phyloP scores from a whole-genome alignment of 192 early-diverging fungal species.

The Paraglomus brasilianum region DNA sequence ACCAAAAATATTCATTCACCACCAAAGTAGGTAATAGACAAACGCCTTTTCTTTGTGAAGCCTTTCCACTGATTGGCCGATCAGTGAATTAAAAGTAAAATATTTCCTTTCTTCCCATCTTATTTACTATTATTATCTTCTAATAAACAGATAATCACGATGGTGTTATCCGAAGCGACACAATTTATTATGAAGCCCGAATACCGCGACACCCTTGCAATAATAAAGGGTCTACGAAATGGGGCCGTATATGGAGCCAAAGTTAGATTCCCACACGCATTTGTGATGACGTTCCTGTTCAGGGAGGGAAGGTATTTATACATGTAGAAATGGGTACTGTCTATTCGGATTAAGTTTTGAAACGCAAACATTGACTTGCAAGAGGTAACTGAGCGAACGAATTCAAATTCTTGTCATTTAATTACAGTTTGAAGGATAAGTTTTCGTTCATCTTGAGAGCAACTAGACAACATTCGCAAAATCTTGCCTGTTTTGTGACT shows the following conservation, averaged over 20 bases:
- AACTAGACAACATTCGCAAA: slow-evolving; percentile 85
- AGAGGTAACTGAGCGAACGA: background rate
- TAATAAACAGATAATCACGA: background rate
- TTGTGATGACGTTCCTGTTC: slow-evolving; percentile 96
- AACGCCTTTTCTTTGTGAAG: too few relatives aligned
- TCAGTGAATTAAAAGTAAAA: background rate
- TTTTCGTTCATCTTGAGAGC: slow-evolving; percentile 73
- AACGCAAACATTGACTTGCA: too few relatives aligned
- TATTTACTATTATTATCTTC: slow-evolving; percentile 14
- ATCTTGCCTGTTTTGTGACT: slow-evolving; percentile 88
- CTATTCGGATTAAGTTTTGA: background rate
- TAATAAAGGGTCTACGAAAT: slow-evolving; percentile 91
- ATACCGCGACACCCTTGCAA: slow-evolving; percentile 77
- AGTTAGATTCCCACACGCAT: slow-evolving; percentile 93
- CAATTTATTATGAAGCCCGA: slow-evolving; percentile 65
- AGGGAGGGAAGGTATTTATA: slow-evolving; percentile 70
- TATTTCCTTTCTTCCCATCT: background rate
- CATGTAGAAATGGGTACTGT: background rate
- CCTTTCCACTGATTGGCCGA: background rate
- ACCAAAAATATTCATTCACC: too few relatives aligned
- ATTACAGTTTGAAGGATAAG: slow-evolving; percentile 73
- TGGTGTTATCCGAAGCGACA: slow-evolving; percentile 40
- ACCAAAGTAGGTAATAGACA: too few relatives aligned
- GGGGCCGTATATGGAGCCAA: slow-evolving; percentile 96
- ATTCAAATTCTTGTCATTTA: background rate